Evolutionary conservation across 1,284 basidiomycete genomes (phyloP), one percentile per base, ranked within the genome.

Genomic region (Cryptococcus wingfieldii): DNA sequence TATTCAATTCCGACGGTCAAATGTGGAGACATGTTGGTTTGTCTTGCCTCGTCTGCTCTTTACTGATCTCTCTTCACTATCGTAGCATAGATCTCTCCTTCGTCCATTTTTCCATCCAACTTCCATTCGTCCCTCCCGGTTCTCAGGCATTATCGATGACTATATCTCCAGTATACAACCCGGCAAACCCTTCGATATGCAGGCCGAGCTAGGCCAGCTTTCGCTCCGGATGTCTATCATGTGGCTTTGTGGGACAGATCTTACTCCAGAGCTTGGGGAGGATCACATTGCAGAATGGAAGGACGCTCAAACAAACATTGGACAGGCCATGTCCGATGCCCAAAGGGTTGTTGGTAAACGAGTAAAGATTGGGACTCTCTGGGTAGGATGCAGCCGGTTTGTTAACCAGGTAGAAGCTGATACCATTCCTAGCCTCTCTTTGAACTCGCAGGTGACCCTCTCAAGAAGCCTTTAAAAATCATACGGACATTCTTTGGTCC

Each of bases 1-100:
- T 78, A 25, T 78, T 78, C 63, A 75, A 73, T 41, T 67, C 71
- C 2, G 77, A 78, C 59, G 75, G 76, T 14, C 67, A 72, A 9
- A 51, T 58, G 42, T 77, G 67, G 67, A 71, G 65, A 53, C 65
- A 67, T 56, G 71, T 74, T 18, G 16, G 71, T 34, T 34, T 8
- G 10, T 34, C 31, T 6, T 67, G 0, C 39, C 18, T 18, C 25
- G 28, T 25, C 16, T 10, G 50, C 14, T 3, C 27, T 12, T 28
- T n/a, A n/a, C 44, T 25, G n/a, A 42, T 25, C 34, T 43, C 27
- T 16, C 41, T 4, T 14, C 4, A 14, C 27, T 9, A 34, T 18
- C 27, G 14, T 50, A 74, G 73, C 76, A 77, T 53, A 67, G 76
- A 16, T 31, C 61, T 2, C 49, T 72, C n/a, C 68, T 70, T 2